Evolutionary conservation across 441 rosid genomes (phyloP), one percentile per base, ranked within the genome.

Genomic region (Gossypium aridum): DNA sequence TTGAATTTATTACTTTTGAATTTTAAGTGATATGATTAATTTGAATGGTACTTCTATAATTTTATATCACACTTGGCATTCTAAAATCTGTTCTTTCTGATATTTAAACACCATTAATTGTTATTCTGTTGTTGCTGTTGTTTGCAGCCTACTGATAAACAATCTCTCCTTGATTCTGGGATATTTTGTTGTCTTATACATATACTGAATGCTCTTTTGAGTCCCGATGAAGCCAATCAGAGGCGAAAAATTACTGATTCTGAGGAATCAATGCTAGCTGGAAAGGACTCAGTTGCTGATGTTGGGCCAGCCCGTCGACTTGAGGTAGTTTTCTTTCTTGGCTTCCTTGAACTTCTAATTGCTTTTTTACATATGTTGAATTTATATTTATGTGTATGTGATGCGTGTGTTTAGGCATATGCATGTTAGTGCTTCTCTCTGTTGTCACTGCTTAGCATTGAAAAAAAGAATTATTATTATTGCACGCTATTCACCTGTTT

Each of bases 161-260:
- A 96, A 72, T 91, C 98, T 60, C 90, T 96, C 53, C 91, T 96
- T 73, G 99, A 96, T 86, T 96, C 99, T 87, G 99, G 98, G 82
- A 91, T 96, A 83, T 87, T 94, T 20, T 92, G 98, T 80, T 96
- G 98, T 85, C 97, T 96, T 79, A 87, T 96, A 87, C 97, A 89
- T 34, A 77, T 91, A 80, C 89, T 96, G 73, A 88, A 79, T 84
- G 85, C 91, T 66, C 86, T 96, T 85, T 78, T 92, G 82, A 84
- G 86, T 76, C 83, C 91, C 64, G 82, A 84, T 82, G 87, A 82
- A 83, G 69, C 80, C 66, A 77, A 80, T 76, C 79, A 78, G 78
- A 67, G 66, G 74, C 81, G 84, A 76, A 78, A 75, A 71, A 55
- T 59, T 74, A 71, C 75, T 59, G 78, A 77, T 34, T 67, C 78